Conservation (phyloP, 2,329 filamentous ascomycete species). For the Epichloe brachyelytri region DNA sequence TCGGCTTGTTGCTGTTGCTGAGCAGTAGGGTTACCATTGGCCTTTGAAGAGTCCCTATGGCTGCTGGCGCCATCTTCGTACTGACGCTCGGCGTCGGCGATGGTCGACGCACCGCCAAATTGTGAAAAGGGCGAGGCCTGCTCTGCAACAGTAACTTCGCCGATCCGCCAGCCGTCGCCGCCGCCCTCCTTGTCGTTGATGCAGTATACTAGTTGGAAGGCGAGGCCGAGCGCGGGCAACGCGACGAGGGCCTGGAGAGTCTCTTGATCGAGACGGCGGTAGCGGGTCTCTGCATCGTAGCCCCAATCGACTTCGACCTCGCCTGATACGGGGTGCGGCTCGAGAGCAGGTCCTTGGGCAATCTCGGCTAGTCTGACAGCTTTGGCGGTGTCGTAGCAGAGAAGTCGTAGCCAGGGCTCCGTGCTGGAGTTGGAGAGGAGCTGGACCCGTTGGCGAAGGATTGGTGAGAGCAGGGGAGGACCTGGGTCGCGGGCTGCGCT, state of each 20-base stretch:
- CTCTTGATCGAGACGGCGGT: constrained; percentile 59
- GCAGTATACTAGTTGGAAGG: constrained; percentile 58
- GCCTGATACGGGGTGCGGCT: constrained; percentile 71
- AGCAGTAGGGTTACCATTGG: constrained; percentile 7
- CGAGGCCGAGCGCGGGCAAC: constrained; percentile 46
- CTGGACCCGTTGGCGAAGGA: constrained; percentile 52
- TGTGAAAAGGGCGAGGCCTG: constrained; percentile 40
- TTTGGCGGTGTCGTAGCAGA: constrained; percentile 53
- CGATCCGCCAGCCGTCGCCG: constrained; percentile 56
- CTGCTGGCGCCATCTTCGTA: constrained; percentile 25
- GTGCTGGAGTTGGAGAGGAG: constrained; percentile 45
- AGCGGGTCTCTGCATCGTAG: constrained; percentile 48
- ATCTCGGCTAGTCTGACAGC: constrained; percentile 46
- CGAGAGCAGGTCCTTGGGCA: constrained; percentile 49
- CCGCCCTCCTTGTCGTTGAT: constrained; percentile 48
- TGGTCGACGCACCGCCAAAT: constrained; percentile 36
- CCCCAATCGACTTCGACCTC: constrained; percentile 65
- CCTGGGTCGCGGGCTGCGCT: constrained; percentile 39
- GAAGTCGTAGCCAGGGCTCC: constrained; percentile 61
- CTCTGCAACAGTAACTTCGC: constrained; percentile 52
- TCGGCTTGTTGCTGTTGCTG: background rate
- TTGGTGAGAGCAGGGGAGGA: constrained; percentile 50
- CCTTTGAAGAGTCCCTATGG: constrained; percentile 8
- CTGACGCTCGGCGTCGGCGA: constrained; percentile 48
- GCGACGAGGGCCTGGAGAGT: constrained; percentile 57